Percentiles rank a stretch among this genome's conserved stretches.
Evolutionary conservation across 495 filamentous ascomycete species (phyloP).

Genomic region (Apodospora peruviana): DNA sequence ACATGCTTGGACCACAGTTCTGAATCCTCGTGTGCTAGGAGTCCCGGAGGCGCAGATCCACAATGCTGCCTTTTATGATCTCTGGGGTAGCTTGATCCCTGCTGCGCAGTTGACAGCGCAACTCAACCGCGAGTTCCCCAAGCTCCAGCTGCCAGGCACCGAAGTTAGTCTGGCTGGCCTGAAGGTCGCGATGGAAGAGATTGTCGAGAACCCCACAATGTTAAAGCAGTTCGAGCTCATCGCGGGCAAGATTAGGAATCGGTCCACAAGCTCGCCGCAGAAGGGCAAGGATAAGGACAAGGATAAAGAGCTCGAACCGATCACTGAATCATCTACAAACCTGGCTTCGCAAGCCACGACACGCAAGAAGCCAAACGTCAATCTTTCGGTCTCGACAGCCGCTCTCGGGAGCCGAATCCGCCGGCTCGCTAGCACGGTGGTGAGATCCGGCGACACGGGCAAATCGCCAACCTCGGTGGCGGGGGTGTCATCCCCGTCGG

Average conservation of each 20-base stretch:
- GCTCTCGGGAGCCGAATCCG: constrained; percentile 24
- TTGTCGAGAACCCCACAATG: constrained; percentile 44
- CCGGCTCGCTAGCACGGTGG: constrained; percentile 26
- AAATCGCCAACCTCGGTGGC: constrained; percentile 1
- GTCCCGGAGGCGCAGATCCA: constrained; percentile 36
- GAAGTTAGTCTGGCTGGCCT: constrained; percentile 11
- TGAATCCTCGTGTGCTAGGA: constrained; percentile 34
- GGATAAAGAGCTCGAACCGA: constrained; percentile 4
- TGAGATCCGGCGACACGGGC: constrained; percentile 2
- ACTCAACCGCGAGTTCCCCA: constrained; percentile 33
- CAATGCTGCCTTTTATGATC: constrained; percentile 43
- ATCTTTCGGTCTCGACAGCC: constrained; percentile 10
- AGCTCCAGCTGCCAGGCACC: constrained; percentile 11
- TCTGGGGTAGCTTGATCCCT: constrained; percentile 42
- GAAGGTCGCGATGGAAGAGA: constrained; percentile 40
- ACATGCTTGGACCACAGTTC: constrained; percentile 32
- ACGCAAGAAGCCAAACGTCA: constrained; percentile 24
- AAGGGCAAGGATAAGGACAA: constrained; percentile 18
- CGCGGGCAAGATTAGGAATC: constrained; percentile 30
- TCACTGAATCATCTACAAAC: constrained; percentile 11
- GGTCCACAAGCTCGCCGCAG: constrained; percentile 5
- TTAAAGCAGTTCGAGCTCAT: constrained; percentile 43
- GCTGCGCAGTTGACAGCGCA: constrained; percentile 39
- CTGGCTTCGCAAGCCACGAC: background rate
- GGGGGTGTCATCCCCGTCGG: background rate